Evolutionary conservation across 2,329 filamentous ascomycete genomes (phyloP).

Genomic region (Colletotrichum sansevieriae): DNA sequence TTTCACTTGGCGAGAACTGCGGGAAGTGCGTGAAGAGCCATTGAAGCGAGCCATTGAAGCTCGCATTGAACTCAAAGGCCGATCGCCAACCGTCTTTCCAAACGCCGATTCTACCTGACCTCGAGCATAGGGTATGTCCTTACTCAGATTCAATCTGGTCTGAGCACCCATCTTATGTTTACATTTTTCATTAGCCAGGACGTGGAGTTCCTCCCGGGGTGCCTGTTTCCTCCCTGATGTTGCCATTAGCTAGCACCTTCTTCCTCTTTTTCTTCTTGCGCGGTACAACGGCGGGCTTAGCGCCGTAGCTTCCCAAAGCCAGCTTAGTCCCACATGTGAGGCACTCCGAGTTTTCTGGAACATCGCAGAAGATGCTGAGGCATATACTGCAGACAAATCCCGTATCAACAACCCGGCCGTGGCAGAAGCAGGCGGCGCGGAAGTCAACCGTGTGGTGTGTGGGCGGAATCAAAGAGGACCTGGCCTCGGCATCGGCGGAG

Average conservation of each 20-base stretch:
- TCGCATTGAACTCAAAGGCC: constrained; percentile 13
- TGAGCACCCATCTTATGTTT: constrained; percentile 13
- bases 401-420: constrained; percentile 88
- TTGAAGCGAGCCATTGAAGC: constrained; percentile 17
- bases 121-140: background rate
- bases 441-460: constrained; percentile 93
- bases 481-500: constrained; percentile 71
- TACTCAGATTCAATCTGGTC: constrained; percentile 2
- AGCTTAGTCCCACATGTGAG: constrained; percentile 86
- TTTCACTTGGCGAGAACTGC: background rate
- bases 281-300: constrained; percentile 81
- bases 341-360: constrained; percentile 74
- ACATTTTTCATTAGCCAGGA: constrained; percentile 47
- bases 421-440: constrained; percentile 97
- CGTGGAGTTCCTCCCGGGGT: constrained; percentile 73
- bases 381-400: constrained; percentile 98
- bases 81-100: constrained; percentile 14
- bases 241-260: constrained; percentile 63
- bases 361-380: constrained; percentile 89
- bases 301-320: constrained; percentile 80
- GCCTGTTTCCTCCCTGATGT: constrained; percentile 66
- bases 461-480: constrained; percentile 78
- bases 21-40: background rate
- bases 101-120: constrained; percentile 24
- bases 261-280: constrained; percentile 84